Evolutionary conservation across 2,329 filamentous ascomycete genomes (phyloP), one percentile per base, ranked within the genome.

Genomic region (Calonectria montana): DNA sequence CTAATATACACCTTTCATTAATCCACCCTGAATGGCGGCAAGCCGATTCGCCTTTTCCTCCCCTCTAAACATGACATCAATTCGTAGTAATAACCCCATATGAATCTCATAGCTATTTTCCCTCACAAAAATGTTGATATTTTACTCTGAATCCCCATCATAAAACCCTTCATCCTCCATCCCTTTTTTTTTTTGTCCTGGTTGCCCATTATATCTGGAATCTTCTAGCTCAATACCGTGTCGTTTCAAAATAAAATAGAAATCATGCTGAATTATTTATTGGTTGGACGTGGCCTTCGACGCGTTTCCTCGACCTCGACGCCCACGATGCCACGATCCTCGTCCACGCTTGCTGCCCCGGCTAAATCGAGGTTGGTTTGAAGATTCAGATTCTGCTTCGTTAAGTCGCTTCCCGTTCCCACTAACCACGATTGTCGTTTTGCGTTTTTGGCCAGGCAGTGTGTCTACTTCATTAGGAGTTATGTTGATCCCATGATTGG

Each of bases 261-360:
- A 53, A 59, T 76, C 43, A 72, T 23, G 67, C 43, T 47, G 41
- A 53, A 27, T 57, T 72, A 64, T 43, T 57, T 72, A 64, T 43
- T 70, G 63, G 16, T 48, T 15, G 29, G 25, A 57, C 45, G 45
- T 67, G 37, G 62, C 37, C 64, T 62, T 23, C 76, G 75, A n/a
- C 65, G 65, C 64, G 29, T 45, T 63, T 61, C 75, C 76, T 63
- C 80, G 78, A 27, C 75, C 74, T n/a, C 80, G 76, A 53, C 78
- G 79, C 27, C 79, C 78, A 35, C 80, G 79, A 41, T 72, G 68
- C 73, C 80, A 78, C n/a, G 70, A 69, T 18, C 70, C 59, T 71
- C 76, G 77, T 50, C 79, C 77, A 41, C 81, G 80, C 48, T 78
- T 78, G 15, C 75, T 73, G 12, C 76, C 77, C 39, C 80, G 78